Evolutionary conservation across 2,329 filamentous ascomycete genomes (phyloP), one percentile per base, ranked within the genome.

Genomic region (Drechslerella stenobrocha): DNA sequence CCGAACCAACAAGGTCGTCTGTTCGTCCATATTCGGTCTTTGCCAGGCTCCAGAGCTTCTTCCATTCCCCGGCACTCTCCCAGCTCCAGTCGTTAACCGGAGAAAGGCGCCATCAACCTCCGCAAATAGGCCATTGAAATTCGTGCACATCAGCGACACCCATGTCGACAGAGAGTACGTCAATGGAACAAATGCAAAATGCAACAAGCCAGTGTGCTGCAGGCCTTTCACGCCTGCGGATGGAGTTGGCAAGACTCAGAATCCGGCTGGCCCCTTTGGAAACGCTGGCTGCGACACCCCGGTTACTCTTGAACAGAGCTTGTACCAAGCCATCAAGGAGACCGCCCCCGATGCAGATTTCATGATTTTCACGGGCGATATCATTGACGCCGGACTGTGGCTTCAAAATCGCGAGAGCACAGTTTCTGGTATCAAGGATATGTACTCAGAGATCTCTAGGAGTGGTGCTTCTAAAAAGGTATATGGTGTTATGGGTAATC

Each of bases 111-210:
- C 56, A n/a, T 53, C 40, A n/a, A 23, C 20, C 8, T 20, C 52
- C 7, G 8, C 45, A n/a, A 44, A 18, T 3, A 67, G 56, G 40
- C 50, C 56, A 7, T 23, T 60, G 70, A 79, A 81, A 70, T 76
- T 85, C 2, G 81, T 84, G 22, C 83, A 85, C 71, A 81, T 82
- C 73, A 83, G 81, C 9, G 83, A 85, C 70, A 82, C 83, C 40
- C 83, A 85, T 61, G 76, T 85, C 53, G 83, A 85, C 69, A 79
- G 78, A 3, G 76, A 78, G 8, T 85, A 85, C 72, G 77, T 78
- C 22, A 74, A 78, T 1, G 83, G 83, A 0, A 77, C 81, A 4
- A 83, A 78, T 71, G 78, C 80, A 20, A 77, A 83, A 65, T 85
- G 83, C 74, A 78, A 78, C 24, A 83, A 83, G 73, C 81, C 81